Base-by-base conservation (phyloP, 2,329 filamentous ascomycete species). In the Chrysosporium queenslandicum region DNA sequence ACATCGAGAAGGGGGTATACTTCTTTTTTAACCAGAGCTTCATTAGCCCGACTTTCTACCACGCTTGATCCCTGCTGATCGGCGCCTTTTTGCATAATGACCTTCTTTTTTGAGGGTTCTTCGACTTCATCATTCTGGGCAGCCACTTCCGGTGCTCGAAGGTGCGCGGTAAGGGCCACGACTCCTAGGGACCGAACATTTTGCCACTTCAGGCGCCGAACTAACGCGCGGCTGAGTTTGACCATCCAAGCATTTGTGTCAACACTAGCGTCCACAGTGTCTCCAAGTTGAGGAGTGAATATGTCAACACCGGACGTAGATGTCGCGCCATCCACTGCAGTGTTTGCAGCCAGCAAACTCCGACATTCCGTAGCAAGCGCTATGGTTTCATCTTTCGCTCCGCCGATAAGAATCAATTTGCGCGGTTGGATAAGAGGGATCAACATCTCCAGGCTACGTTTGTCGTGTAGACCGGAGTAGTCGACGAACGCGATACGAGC, bases 201-300 rank as follows among this genome's bases (percentile, higher is more conserved):
- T 71, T 97, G 92, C 92, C 92, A 97, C 63, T 87, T 87, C 55
- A 98, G 77, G 60, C 85, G 85, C 68, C 87, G 87, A 54, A 94
- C 86, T 18, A 98, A 80, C 41, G 80, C 74, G 59, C 91, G 87
- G 46, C 87, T 89, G 16, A 98, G 77, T 68, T 90, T 94, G 55
- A 98, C 86, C 21, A 87, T 84, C 92, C 94, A 98, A 3, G 92
- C 90, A 65, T 97, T 96, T 4, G 91, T 97, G 66, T 98, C 92
- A 39, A 97, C 91, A 63, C 90, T 96, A 11, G 91, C 92, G 67
- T 98, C 84, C 39, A 98, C 77, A 12, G 77, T 74, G 30, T 78
- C 74, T 21, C 89, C 89, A n/a, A 87, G 74, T 8, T 73, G 68
- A 1, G 92, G 92, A 0, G 87, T 89, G 64, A 91, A 91, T 4